A percentile compares a stretch with the other conserved stretches of the same genome.
Evolutionary conservation across 129 eudicot species (phyloP).

Genomic region (Artemisia tridentata): DNA sequence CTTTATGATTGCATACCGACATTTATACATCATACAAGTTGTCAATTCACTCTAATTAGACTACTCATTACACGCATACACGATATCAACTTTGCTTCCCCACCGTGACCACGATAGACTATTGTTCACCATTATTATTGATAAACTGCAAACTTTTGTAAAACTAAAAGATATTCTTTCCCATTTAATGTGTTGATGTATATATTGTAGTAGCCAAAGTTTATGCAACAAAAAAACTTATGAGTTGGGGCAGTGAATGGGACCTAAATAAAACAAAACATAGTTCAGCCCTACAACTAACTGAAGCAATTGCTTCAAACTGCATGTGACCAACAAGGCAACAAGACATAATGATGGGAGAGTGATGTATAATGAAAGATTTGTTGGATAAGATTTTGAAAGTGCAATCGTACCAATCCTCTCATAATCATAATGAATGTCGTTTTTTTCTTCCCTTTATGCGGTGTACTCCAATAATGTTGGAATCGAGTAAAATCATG

Average conservation of each 20-base stretch:
- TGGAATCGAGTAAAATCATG: neutral
- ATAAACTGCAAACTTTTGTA: no score
- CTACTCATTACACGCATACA: neutral
- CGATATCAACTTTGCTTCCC: neutral
- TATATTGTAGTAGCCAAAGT: conserved; percentile 4
- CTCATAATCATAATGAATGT: neutral
- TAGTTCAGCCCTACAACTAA: conserved; percentile 32
- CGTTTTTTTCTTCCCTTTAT: neutral
- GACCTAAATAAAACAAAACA: conserved; percentile 17
- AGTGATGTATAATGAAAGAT: conserved; percentile 24
- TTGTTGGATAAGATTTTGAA: conserved; percentile 28
- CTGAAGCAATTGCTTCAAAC: conserved; percentile 26
- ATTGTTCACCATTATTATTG: neutral
- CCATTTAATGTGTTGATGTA: neutral
- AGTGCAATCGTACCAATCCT: conserved; percentile 18
- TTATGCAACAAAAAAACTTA: conserved; percentile 14
- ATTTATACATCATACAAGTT: neutral
- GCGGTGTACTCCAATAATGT: neutral
- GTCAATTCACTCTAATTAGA: neutral
- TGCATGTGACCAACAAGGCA: conserved; percentile 31
- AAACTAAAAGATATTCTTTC: no score
- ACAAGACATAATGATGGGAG: conserved; percentile 23
- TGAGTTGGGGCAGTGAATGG: conserved; percentile 12
- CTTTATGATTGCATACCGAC: neutral
- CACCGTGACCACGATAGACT: neutral